Evolutionary conservation across 345 rosid species (phyloP).

Genomic region (Populus ilicifolia): DNA sequence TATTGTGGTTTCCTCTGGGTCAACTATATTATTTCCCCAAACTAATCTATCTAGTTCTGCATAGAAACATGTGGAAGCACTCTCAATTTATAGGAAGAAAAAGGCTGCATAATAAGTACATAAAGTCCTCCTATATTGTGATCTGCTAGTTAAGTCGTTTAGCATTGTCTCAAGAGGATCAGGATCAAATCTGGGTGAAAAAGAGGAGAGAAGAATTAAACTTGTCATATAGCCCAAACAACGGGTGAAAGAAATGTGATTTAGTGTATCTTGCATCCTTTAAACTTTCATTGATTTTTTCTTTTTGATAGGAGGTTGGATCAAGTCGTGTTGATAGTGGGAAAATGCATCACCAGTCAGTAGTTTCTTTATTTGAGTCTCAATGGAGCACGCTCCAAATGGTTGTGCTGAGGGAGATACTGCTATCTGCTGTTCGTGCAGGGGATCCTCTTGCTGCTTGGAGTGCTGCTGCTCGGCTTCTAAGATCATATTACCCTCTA

Average conservation of each 20-base stretch:
- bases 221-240: background rate
- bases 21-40: background rate
- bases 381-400: conserved; percentile 99
- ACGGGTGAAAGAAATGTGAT: background rate
- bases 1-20: background rate
- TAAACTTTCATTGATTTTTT: background rate
- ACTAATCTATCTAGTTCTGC: background rate
- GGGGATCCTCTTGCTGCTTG: conserved; percentile 98
- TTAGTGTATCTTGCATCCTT: background rate
- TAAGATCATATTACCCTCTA: conserved; percentile 91
- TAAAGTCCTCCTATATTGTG: background rate
- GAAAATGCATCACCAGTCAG: conserved; percentile 74
- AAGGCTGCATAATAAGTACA: background rate
- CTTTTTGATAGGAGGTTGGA: conserved; percentile 51
- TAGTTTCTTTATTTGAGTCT: conserved; percentile 84
- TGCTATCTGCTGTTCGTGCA: conserved; percentile 94
- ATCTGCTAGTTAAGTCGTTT: background rate
- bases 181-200: background rate
- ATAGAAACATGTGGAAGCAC: background rate
- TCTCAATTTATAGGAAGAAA: background rate
- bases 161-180: background rate
- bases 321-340: conserved; percentile 58
- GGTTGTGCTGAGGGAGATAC: conserved; percentile 97
- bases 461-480: conserved; percentile 97
- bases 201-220: background rate